phyloP scores from a whole-genome alignment of 345 rosid genomes.

The Hibiscus tridactylites region DNA sequence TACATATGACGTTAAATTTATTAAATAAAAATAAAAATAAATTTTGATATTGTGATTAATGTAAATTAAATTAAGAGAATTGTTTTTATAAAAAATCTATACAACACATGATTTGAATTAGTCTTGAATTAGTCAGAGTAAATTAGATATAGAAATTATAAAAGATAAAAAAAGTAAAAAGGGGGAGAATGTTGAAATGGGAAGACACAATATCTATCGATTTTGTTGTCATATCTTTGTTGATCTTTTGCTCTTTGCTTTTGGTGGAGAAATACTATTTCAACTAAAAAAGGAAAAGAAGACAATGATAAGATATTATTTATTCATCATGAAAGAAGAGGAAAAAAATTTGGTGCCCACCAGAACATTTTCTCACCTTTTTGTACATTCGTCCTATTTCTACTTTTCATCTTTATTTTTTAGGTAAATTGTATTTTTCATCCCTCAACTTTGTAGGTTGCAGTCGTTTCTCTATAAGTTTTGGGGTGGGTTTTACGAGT shows the following conservation, averaged over 20 bases:
- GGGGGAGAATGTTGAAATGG: constrained; percentile 16
- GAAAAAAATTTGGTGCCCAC: constrained; percentile 1
- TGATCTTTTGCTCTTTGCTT: constrained; percentile 23
- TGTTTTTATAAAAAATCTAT: too few relatives aligned
- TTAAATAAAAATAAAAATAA: too few relatives aligned
- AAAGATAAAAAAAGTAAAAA: constrained; percentile 11
- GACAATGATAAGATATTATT: constrained; percentile 13
- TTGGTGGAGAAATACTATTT: constrained; percentile 21
- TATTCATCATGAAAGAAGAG: not conserved
- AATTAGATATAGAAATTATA: not conserved
- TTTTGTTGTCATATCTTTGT: constrained; percentile 33
- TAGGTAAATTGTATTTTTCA: too few relatives aligned
- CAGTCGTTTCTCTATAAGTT: too few relatives aligned
- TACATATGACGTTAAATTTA: too few relatives aligned
- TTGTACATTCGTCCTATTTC: not conserved
- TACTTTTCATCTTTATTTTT: not conserved
- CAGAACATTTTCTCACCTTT: not conserved
- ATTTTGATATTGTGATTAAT: too few relatives aligned
- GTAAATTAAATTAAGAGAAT: too few relatives aligned
- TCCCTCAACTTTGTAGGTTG: too few relatives aligned
- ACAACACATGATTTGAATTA: too few relatives aligned
- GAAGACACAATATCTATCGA: constrained; percentile 20
- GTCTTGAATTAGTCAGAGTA: too few relatives aligned
- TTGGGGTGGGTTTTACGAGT: too few relatives aligned
- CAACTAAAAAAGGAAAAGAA: constrained; percentile 14